Conservation (phyloP, 345 rosid species). For the Acer saccharum region DNA sequence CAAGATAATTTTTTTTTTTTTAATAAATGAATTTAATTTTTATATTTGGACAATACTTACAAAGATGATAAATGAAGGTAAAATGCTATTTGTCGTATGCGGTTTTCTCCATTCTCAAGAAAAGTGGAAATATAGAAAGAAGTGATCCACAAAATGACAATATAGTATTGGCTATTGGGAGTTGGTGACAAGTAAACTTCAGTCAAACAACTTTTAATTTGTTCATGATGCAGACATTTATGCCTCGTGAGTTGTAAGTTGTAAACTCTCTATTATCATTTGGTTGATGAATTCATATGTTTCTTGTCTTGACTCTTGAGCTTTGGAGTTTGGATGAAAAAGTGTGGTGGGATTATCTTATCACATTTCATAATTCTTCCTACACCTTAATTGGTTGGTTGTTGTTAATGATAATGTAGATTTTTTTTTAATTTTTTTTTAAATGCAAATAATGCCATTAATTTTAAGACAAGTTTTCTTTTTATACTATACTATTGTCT, state of each 20-base stretch:
- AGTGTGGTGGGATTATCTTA: neutral
- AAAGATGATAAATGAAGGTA: no score
- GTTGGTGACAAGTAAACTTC: neutral
- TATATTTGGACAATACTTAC: no score
- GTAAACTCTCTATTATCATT: neutral
- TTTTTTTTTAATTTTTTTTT: no score
- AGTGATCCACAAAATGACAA: neutral
- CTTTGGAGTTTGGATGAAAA: neutral
- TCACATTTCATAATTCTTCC: neutral
- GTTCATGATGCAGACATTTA: neutral
- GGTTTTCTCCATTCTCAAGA: no score
- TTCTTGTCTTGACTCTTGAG: neutral
- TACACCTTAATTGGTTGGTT: neutral
- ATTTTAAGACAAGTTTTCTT: no score
- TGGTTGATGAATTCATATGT: neutral
- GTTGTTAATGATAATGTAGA: neutral
- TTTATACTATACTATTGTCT: no score
- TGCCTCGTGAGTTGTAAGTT: neutral
- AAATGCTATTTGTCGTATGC: no score
- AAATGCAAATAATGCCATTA: neutral
- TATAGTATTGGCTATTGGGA: neutral
- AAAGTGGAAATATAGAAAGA: no score
- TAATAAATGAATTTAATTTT: no score
- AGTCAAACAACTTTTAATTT: neutral
- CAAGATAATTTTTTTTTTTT: no score